Evolutionary conservation across 1,284 basidiomycete genomes (phyloP), one percentile per base, ranked within the genome.

Genomic region (Trichosporon coremiiforme): DNA sequence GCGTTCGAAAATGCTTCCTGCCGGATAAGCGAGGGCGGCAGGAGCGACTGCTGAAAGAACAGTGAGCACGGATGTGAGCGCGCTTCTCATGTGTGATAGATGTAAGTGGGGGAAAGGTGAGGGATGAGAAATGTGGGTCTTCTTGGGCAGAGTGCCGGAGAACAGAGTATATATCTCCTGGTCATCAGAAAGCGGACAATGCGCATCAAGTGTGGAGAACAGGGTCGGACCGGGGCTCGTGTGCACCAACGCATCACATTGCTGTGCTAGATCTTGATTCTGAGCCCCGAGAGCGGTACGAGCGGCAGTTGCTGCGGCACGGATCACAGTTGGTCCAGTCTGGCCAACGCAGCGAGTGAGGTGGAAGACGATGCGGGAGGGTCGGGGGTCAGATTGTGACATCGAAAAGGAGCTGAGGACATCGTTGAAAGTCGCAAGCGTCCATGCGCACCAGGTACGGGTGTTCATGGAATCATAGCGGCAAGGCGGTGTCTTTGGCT

Each of bases 1-100:
- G 15, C 71, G 71, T 57, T 66, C 57, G 57, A 33, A 62, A 33
- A 62, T 20, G 57, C 57, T 33, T 62, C 57, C 57, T 62, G 57
- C 57, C 57, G 57, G 57, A 10, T 33, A 62, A 9, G 57, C 57
- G 31, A 62, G 31, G 17, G 57, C 29, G 57, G 57, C 57, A 62
- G 57, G 57, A 62, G 29, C 57, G 57, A 62, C 29, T 62, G 57
- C 57, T n/a, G 57, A 62, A 62, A 62, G 57, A 62, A 33, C 57
- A 33, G 57, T 62, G 57, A 62, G 57, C 57, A 35, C 57, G 57
- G 57, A 62, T 62, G 57, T 62, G 57, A 62, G 57, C 57, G 57
- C 29, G 57, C 57, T 62, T 62, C 57, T 62, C 57, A 62, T 62
- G 57, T 62, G 57, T 62, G 57, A 33, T 62, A 33, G 57, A 62